Conservation (phyloP, 192 early-diverging fungal genomes). For the Coemansia aciculifera region DNA sequence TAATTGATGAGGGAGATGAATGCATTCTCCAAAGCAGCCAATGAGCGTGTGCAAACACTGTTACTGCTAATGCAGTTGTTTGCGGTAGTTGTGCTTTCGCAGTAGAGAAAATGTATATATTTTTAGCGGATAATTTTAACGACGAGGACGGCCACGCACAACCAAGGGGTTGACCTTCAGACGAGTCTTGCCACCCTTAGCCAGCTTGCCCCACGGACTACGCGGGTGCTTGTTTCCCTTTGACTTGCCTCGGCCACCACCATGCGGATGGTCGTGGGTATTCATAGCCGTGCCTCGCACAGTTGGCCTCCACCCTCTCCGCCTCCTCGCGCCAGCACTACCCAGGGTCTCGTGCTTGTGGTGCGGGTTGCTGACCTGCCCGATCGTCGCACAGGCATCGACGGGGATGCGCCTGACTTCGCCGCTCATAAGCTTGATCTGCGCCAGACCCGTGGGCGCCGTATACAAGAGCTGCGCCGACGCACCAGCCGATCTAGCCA, state of each 20-base stretch:
- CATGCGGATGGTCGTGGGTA: slow-evolving; percentile 93
- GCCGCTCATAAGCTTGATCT: slow-evolving; percentile 80
- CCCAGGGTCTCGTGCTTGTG: slow-evolving; percentile 86
- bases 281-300: slow-evolving; percentile 98
- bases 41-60: slow-evolving; percentile 14
- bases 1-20: not conserved
- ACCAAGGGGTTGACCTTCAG: slow-evolving; percentile 67
- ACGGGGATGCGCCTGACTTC: slow-evolving; percentile 86
- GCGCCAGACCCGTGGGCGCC: slow-evolving; percentile 73
- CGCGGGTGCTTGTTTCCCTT: slow-evolving; percentile 90
- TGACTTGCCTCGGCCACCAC: slow-evolving; percentile 91
- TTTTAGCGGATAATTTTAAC: slow-evolving; percentile 4
- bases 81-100: not conserved
- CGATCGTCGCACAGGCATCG: slow-evolving; percentile 86
- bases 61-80: not conserved
- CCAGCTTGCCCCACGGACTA: slow-evolving; percentile 87
- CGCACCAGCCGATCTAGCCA: slow-evolving; percentile 84
- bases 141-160: slow-evolving; percentile 58
- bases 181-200: slow-evolving; percentile 91
- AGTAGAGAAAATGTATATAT: not conserved
- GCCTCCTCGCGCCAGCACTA: slow-evolving; percentile 82
- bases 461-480: slow-evolving; percentile 83
- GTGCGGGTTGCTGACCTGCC: slow-evolving; percentile 84
- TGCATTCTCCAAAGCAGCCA: slow-evolving; percentile 10
- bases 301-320: slow-evolving; percentile 83